Evolutionary conservation across 768 basidiomycete genomes (phyloP), one percentile per base, ranked within the genome.

Genomic region (Suillus spraguei): DNA sequence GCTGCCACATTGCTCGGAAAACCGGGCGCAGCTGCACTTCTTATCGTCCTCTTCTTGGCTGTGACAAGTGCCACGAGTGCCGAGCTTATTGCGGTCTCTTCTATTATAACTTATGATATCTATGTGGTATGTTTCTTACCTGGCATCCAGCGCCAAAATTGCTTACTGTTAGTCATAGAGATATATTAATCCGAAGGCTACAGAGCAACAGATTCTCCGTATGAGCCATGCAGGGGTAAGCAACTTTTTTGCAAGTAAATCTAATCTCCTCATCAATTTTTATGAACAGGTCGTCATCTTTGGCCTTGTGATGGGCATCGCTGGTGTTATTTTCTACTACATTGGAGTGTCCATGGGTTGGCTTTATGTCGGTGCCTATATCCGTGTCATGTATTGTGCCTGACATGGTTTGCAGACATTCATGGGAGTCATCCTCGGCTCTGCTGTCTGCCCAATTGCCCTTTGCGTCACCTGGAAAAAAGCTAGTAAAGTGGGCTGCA

Each of bases 331-430:
- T 59, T 97, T 97, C 81, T 93, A 80, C 77, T 95, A 91, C 73
- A 94, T 95, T 66, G 94, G 94, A 8, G 88, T 96, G 33, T 92
- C 90, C 32, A 90, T 96, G 90, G 94, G 94, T 24, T 96, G 94
- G 92, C 87, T 96, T 61, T 95, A 95, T 67, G 90, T 92, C 67
- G 55, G 89, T 81, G 28, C 44, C 8, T 39, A 28, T n/a, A n/a
- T 47, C 33, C 5, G 13, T 24, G 16, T 39, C 22, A n/a, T 2
- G 35, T 3, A 32, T 56, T n/a, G 38, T 33, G 53, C 11, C 42
- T 60, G 56, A 56, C 50, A 36, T 55, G 10, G 46, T 14, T 13
- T n/a, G 36, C 62, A 92, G 91, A 91, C 88, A 7, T 92, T 93
- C 75, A 94, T 94, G 92, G 93, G 94, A 3, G 90, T 92, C 56